A percentile compares a stretch with the other conserved stretches of the same genome.
These are phyloP conservation scores for Rhodotorula sphaerocarpa DNA, from an alignment of 768 basidiomycete genomes.

Conservation along the genomic window DNA sequence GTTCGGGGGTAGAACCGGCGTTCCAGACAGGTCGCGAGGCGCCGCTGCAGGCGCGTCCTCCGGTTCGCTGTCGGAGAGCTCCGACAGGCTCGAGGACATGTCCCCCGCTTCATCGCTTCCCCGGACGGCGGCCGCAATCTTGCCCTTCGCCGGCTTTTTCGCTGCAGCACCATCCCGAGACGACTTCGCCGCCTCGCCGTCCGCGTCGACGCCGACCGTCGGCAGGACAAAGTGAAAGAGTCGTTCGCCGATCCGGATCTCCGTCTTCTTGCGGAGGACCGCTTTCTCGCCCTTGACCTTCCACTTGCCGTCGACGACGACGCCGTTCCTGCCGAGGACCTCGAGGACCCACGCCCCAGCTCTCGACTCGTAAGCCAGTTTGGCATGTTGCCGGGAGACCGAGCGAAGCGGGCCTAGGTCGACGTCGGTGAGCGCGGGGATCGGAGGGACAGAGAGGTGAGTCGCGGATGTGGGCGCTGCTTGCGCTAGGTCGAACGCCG, in stretches of 20 bases:
- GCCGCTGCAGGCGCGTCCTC: neutral
- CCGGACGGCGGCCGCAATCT: neutral
- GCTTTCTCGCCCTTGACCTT: slow-evolving; percentile 76
- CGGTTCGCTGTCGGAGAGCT: slow-evolving; percentile 15
- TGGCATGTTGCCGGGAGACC: slow-evolving; percentile 92
- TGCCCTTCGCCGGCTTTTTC: slow-evolving; percentile 33
- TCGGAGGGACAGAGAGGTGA: neutral
- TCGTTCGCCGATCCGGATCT: slow-evolving; percentile 93
- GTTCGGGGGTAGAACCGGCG: neutral
- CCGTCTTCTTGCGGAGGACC: slow-evolving; percentile 76
- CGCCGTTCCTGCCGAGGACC: slow-evolving; percentile 92
- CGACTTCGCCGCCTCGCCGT: neutral
- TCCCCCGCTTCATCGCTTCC: neutral
- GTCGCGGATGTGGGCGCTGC: neutral
- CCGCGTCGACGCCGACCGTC: slow-evolving; percentile 22
- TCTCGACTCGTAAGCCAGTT: slow-evolving; percentile 81
- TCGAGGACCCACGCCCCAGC: slow-evolving; percentile 64
- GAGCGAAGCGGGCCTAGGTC: slow-evolving; percentile 95
- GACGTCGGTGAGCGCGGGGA: slow-evolving; percentile 40
- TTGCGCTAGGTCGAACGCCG: neutral
- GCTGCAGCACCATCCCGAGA: no score
- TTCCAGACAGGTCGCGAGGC: neutral
- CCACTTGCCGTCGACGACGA: slow-evolving; percentile 98
- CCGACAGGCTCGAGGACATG: slow-evolving; percentile 13
- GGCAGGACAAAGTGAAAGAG: slow-evolving; percentile 96